Percentiles rank a stretch among this genome's conserved stretches.
phyloP scores from a whole-genome alignment of 495 filamentous ascomycete species.

The Hypoxylon fuscum region DNA sequence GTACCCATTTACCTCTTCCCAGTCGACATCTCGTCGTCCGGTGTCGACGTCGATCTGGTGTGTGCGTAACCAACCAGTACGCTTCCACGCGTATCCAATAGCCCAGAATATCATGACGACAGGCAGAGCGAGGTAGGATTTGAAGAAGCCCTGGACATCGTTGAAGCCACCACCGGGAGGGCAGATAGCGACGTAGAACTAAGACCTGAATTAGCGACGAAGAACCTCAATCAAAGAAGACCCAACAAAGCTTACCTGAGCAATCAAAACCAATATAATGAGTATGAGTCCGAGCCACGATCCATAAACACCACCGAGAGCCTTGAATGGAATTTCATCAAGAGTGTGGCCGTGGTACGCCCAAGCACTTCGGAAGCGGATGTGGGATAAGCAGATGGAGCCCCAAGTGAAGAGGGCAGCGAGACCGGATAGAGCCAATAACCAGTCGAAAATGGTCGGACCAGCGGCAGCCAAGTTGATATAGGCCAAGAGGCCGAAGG shows the following conservation, averaged over 20 bases:
- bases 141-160: constrained; percentile 67
- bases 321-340: constrained; percentile 76
- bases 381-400: constrained; percentile 64
- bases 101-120: constrained; percentile 66
- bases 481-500: constrained; percentile 64
- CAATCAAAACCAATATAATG: constrained; percentile 68
- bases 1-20: constrained; percentile 62
- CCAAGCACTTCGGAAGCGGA: constrained; percentile 72
- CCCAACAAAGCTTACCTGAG: constrained; percentile 57
- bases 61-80: constrained; percentile 61
- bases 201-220: constrained; percentile 24
- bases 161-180: constrained; percentile 53
- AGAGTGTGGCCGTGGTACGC: constrained; percentile 66
- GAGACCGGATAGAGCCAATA: constrained; percentile 63
- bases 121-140: constrained; percentile 67
- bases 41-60: constrained; percentile 70
- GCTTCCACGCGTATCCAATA: constrained; percentile 68
- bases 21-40: constrained; percentile 66
- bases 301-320: constrained; percentile 71
- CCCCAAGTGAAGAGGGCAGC: constrained; percentile 66
- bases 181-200: constrained; percentile 63
- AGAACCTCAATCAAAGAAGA: neutral
- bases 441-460: constrained; percentile 67
- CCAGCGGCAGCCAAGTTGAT: constrained; percentile 59
- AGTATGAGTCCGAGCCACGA: constrained; percentile 71